Base-by-base conservation (phyloP, 352 stramenopile genomes). In the Paralagenidium karlingii region DNA sequence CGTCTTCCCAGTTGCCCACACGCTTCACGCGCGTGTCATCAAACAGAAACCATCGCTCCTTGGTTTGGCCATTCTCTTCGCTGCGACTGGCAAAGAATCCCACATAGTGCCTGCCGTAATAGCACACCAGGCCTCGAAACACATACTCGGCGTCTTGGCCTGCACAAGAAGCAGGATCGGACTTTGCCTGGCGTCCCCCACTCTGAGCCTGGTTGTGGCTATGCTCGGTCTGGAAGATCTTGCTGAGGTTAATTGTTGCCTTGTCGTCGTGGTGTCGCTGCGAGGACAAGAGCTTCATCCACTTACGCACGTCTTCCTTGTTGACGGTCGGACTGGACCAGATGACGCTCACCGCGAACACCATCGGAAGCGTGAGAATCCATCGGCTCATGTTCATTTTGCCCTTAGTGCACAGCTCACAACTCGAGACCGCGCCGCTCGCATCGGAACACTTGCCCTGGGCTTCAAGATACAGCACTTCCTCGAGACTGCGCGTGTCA, bases 51-150 rank as follows among this genome's bases (percentile, higher is more conserved):
- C 73, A 90, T 2, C 55, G 51, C 40, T 87, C 69, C 2, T 58
- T 26, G 10, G 64, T 59, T 5, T 67, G 51, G 22, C 63, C 69
- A 26, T 82, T 53, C 33, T 71, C 60, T 8, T 73, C 34, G 32
- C 66, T 75, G 12, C 60, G 69, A 55, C 73, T 87, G 22, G 70
- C 62, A 43, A 90, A 90, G 47, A 90, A 90, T 12, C 77, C 75
- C 6, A 90, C 77, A 45, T 90, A 90, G 47, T 90, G 77, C 5
- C 68, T 58, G 24, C 77, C 77, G 34, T 90, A 90, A 55, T 90
- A 90, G 34, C 76, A 90, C 34, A 90, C 76, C 42, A 90, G 74
- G 40, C 76, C 76, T 15, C 76, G 58, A 49, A 90, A 90, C 26
- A 55, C 43, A 43, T 86, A 90, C 33, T 68, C 43, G 18, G 41